Evolutionary conservation across 2,329 filamentous ascomycete genomes (phyloP).

Genomic region (Apiospora kogelbergensis): DNA sequence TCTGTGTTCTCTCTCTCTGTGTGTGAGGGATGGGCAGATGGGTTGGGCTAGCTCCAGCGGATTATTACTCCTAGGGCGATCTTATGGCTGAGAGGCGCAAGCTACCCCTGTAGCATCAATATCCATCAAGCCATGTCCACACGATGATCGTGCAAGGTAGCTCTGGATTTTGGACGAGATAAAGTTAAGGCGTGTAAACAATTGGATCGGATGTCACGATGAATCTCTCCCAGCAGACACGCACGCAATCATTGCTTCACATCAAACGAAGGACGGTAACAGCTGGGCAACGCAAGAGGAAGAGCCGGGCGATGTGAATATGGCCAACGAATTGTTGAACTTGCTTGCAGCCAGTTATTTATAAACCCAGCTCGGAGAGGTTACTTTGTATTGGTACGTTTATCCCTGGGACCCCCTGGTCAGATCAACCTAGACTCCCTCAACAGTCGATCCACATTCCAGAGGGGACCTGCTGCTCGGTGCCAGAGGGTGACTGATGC

Average conservation of each 20-base stretch:
- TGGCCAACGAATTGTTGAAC: not conserved
- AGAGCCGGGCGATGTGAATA: not conserved
- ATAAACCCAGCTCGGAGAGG: not conserved
- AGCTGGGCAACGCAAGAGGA: not conserved
- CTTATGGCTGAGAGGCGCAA: not conserved
- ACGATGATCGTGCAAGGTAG: not conserved
- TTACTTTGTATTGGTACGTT: not conserved
- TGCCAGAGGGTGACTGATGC: not conserved
- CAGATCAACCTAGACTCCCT: not conserved
- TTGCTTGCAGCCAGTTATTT: not conserved
- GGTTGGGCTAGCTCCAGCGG: not conserved
- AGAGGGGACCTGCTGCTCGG: not conserved
- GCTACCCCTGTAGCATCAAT: not conserved
- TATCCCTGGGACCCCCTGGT: not conserved
- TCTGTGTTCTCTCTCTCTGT: not conserved
- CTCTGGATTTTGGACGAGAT: not conserved
- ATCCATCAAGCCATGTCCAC: not conserved
- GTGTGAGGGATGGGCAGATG: too few species aligned
- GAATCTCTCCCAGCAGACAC: not conserved
- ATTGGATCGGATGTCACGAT: not conserved
- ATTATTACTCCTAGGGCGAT: constrained; percentile 6
- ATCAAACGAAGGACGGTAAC: not conserved
- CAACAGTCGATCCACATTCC: not conserved
- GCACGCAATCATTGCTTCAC: not conserved
- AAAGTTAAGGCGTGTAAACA: not conserved